Conservation (phyloP, 1,284 basidiomycete genomes). For the Gymnopus androsaceus region DNA sequence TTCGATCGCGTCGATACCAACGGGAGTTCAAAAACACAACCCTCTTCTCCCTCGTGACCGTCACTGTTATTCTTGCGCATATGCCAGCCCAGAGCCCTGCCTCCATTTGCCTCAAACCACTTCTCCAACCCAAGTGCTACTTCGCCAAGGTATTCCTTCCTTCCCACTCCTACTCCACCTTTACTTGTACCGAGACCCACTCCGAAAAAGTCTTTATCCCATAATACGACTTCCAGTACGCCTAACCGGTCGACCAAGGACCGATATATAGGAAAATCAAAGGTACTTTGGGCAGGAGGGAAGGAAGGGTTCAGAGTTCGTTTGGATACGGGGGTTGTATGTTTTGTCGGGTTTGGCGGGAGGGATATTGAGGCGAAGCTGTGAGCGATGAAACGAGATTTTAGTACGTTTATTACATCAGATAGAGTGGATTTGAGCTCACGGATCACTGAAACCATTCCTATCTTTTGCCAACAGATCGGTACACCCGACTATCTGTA, state of each 20-base stretch:
- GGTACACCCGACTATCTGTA: conserved; percentile 67
- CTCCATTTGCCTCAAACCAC: conserved; percentile 60
- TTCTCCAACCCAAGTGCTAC: conserved; percentile 73
- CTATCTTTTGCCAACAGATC: conserved; percentile 64
- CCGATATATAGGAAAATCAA: conserved; percentile 83
- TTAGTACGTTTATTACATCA: background rate
- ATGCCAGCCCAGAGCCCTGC: conserved; percentile 50
- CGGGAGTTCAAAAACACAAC: conserved; percentile 36
- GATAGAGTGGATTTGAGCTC: too few species aligned
- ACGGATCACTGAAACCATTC: conserved; percentile 76
- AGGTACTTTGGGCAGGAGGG: conserved; percentile 73
- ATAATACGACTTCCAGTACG: conserved; percentile 83
- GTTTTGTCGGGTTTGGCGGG: conserved; percentile 51
- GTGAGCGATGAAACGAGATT: background rate
- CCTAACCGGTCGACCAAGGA: conserved; percentile 74
- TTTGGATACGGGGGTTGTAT: conserved; percentile 81
- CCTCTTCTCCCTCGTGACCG: conserved; percentile 47
- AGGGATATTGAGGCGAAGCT: conserved; percentile 78
- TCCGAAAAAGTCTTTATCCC: conserved; percentile 85
- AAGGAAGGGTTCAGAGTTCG: conserved; percentile 80
- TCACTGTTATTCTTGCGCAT: too few species aligned
- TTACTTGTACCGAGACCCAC: too few species aligned
- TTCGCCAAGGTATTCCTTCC: conserved; percentile 95
- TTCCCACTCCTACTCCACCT: conserved; percentile 38
- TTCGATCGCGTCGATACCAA: conserved; percentile 69